Evolutionary conservation across 129 eudicot species (phyloP).

Genomic region (Daucus carota): DH1_v3.0 NC_030387.2:38274501-38275000

Average conservation of each 20-base stretch:
- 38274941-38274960: neutral
- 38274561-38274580: neutral
- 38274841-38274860: conserved; percentile 70
- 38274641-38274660: conserved; percentile 73
- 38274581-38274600: too few species aligned
- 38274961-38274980: neutral
- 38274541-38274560: neutral
- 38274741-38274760: neutral
- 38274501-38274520: neutral
- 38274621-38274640: conserved; percentile 70
- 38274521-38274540: neutral
- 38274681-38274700: neutral
- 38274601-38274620: conserved; percentile 80
- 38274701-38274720: conserved; percentile 1
- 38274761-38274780: conserved; percentile 68
- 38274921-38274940: neutral
- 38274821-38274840: conserved; percentile 73
- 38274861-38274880: neutral
- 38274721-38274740: neutral
- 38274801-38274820: conserved; percentile 82
- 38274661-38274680: conserved; percentile 69
- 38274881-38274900: neutral
- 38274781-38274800: conserved; percentile 88
- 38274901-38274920: neutral
- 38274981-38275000: neutral